phyloP scores from a whole-genome alignment of 2,329 filamentous ascomycete species.

The Aspergillus japonicus region DNA sequence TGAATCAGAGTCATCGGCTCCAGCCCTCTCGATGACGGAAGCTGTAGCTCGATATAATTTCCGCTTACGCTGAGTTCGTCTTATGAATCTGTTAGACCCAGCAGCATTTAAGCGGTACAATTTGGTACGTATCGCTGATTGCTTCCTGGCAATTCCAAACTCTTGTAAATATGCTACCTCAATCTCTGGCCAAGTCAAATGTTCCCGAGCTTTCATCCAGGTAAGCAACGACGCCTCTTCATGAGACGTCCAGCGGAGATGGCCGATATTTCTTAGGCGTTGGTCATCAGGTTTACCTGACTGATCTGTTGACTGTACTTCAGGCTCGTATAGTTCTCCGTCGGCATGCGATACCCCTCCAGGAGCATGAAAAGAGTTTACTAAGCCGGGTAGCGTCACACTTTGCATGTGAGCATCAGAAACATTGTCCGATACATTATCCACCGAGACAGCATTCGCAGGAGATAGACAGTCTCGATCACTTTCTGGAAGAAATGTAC shows the following conservation, averaged over 20 bases:
- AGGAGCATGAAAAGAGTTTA: neutral
- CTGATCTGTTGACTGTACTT: neutral
- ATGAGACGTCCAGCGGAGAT: neutral
- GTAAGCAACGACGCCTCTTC: neutral
- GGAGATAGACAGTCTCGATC: neutral
- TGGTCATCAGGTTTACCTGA: neutral
- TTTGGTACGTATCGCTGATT: neutral
- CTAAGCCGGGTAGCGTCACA: neutral
- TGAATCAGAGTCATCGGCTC: neutral
- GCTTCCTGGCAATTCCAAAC: neutral
- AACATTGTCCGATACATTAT: neutral
- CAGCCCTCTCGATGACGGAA: neutral
- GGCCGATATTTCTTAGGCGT: neutral
- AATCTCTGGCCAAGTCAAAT: neutral
- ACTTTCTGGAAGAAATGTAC: neutral
- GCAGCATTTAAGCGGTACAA: neutral
- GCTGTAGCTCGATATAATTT: neutral
- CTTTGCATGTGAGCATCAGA: neutral
- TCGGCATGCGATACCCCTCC: neutral
- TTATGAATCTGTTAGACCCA: neutral
- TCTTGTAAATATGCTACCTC: neutral
- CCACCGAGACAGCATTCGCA: neutral
- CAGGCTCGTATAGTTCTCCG: neutral
- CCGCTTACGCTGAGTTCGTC: neutral
- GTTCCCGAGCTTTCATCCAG: neutral